A percentile compares a stretch with the other conserved stretches of the same genome.
Conservation (phyloP, 805 yeast species). For the Starmerella geochares region DNA sequence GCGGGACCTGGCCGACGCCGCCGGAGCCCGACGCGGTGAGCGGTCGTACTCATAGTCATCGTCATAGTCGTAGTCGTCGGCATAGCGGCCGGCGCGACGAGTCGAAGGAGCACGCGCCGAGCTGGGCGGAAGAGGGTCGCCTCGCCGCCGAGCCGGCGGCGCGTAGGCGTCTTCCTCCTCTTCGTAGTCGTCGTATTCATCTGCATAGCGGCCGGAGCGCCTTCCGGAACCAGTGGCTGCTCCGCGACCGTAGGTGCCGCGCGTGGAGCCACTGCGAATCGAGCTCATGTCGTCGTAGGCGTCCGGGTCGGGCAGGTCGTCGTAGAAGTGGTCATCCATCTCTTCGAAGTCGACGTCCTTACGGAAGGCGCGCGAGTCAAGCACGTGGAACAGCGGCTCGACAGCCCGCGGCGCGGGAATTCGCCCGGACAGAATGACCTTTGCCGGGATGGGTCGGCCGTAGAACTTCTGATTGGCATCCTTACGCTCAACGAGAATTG, state of each 20-base stretch:
- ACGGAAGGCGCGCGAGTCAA: conserved; percentile 75
- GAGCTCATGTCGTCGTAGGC: conserved; percentile 21
- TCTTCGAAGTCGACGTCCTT: conserved; percentile 38
- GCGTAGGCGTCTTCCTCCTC: conserved; percentile 14
- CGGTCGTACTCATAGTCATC: conserved; percentile 22
- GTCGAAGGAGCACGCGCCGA: not conserved
- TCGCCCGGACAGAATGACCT: conserved; percentile 69
- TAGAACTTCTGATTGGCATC: conserved; percentile 94
- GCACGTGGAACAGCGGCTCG: conserved; percentile 73
- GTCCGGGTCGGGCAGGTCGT: conserved; percentile 55
- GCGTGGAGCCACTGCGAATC: conserved; percentile 9
- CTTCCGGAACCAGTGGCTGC: conserved; percentile 9
- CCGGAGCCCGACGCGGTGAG: conserved; percentile 7
- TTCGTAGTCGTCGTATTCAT: conserved; percentile 24
- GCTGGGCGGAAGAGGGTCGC: conserved; percentile 2
- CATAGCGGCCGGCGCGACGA: conserved; percentile 18
- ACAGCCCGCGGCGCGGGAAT: conserved; percentile 90
- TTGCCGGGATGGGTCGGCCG: conserved; percentile 81
- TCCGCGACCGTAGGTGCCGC: conserved; percentile 5
- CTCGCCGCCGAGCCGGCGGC: conserved; percentile 6
- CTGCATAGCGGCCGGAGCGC: conserved; percentile 22
- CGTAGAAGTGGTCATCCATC: conserved; percentile 56
- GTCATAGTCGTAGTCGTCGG: conserved; percentile 23
- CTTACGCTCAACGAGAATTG: conserved; percentile 91
- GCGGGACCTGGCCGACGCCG: conserved; percentile 11